phyloP scores from a whole-genome alignment of 2,329 filamentous ascomycete genomes.

The Penicillium capsulatum region DNA sequence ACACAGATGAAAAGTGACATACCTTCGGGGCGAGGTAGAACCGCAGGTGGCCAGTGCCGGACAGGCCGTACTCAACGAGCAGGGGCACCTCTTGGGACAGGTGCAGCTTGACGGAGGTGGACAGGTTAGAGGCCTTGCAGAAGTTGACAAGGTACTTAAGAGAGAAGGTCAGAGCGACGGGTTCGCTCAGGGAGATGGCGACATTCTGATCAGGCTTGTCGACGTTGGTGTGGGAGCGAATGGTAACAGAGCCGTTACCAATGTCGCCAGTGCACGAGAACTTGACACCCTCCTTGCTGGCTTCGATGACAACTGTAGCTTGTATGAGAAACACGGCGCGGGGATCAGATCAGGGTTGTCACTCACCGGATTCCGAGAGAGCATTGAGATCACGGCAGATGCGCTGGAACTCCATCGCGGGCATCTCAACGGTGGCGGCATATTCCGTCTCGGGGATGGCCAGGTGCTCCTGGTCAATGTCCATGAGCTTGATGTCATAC shows the following conservation, averaged over 20 bases:
- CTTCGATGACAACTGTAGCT: constrained; percentile 82
- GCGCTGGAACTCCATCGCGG: constrained; percentile 81
- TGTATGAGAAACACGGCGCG: constrained; percentile 12
- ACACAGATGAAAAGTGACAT: constrained; percentile 29
- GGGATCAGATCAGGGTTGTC: not conserved
- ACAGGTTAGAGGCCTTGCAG: constrained; percentile 91
- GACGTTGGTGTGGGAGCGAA: constrained; percentile 81
- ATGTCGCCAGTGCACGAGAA: constrained; percentile 93
- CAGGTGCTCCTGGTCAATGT: constrained; percentile 99
- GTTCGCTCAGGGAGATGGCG: constrained; percentile 84
- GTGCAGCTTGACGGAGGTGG: constrained; percentile 79
- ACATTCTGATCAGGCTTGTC: constrained; percentile 85
- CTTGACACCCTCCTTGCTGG: constrained; percentile 94
- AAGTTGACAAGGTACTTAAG: constrained; percentile 99
- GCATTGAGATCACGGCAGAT: constrained; percentile 90
- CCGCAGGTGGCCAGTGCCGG: constrained; percentile 76
- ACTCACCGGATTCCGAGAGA: constrained; percentile 90
- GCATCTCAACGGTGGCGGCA: constrained; percentile 84
- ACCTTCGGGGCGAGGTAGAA: constrained; percentile 99
- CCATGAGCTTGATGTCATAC: constrained; percentile 99
- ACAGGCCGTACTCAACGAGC: constrained; percentile 81
- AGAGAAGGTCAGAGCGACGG: constrained; percentile 91
- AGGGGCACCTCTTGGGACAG: constrained; percentile 95
- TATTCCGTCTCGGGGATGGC: constrained; percentile 99
- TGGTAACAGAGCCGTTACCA: constrained; percentile 86